phyloP scores from a whole-genome alignment of 2,329 filamentous ascomycete genomes.

The Colletotrichum lentis region DNA sequence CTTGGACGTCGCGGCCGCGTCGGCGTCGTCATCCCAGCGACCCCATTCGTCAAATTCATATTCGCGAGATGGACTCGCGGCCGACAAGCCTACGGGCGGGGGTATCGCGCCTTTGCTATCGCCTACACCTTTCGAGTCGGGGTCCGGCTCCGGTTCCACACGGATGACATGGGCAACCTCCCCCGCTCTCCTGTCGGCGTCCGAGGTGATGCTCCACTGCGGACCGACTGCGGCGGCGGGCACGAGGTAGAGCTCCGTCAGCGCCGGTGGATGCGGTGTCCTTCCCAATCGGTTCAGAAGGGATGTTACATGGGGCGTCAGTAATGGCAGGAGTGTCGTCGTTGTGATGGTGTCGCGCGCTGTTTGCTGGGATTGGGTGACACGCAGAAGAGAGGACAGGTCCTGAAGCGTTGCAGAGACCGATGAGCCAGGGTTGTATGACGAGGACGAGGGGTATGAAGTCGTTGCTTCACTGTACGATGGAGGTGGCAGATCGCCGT shows the following conservation, averaged over 20 bases:
- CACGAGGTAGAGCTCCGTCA: constrained; percentile 56
- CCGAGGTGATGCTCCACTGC: constrained; percentile 49
- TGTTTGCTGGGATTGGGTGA: constrained; percentile 48
- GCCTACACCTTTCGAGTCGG: constrained; percentile 10
- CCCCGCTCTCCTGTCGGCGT: constrained; percentile 43
- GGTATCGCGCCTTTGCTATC: constrained; percentile 30
- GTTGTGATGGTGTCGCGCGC: constrained; percentile 47
- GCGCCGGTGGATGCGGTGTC: constrained; percentile 44
- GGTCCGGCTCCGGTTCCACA: constrained; percentile 38
- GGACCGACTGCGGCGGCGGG: constrained; percentile 52
- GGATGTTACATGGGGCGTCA: constrained; percentile 53
- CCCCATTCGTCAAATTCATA: constrained; percentile 58
- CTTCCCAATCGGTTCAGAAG: constrained; percentile 52
- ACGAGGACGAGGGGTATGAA: constrained; percentile 38
- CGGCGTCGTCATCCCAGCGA: constrained; percentile 42
- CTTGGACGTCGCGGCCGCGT: not conserved
- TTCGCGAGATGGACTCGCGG: not conserved
- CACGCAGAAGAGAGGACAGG: constrained; percentile 51
- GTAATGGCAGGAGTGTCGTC: constrained; percentile 47
- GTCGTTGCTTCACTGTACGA: constrained; percentile 27
- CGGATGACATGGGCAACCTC: constrained; percentile 47
- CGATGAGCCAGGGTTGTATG: constrained; percentile 45
- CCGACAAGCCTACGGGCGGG: not conserved
- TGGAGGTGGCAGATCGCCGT: constrained; percentile 39
- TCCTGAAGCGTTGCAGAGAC: constrained; percentile 42